Conservation (phyloP, 202 grass and related monocot genomes). For the Hordeum pubiflorum region DNA sequence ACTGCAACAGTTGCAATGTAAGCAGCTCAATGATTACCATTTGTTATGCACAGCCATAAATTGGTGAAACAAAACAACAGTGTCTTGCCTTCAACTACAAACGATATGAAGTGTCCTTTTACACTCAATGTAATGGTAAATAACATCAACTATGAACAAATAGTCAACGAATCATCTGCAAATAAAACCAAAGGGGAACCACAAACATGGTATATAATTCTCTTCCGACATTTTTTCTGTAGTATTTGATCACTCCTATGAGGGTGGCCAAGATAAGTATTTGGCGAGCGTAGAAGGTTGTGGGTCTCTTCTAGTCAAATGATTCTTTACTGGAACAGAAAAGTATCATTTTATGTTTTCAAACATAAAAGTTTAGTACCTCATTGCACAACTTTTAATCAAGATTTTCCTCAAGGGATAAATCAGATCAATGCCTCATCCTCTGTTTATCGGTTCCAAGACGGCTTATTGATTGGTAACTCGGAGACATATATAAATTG, state of each 20-base stretch:
- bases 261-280: neutral
- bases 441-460: too few species aligned
- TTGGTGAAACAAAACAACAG: neutral
- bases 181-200: conserved; percentile 1
- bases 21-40: neutral
- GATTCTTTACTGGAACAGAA: neutral
- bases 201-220: conserved; percentile 8
- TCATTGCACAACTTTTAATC: too few species aligned
- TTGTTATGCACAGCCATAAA: neutral
- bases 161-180: neutral
- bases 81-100: neutral
- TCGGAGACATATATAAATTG: too few species aligned
- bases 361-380: too few species aligned
- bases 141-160: neutral
- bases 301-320: neutral
- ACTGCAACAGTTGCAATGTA: neutral
- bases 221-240: neutral
- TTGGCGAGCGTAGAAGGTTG: neutral
- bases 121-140: neutral
- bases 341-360: neutral
- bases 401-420: too few species aligned
- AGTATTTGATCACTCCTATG: neutral
- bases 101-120: neutral
- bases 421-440: too few species aligned
- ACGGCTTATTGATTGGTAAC: too few species aligned